Evolutionary conservation across 2,329 filamentous ascomycete species (phyloP), one percentile per base, ranked within the genome.

Genomic region (Chaetomiaceae sp.): DNA sequence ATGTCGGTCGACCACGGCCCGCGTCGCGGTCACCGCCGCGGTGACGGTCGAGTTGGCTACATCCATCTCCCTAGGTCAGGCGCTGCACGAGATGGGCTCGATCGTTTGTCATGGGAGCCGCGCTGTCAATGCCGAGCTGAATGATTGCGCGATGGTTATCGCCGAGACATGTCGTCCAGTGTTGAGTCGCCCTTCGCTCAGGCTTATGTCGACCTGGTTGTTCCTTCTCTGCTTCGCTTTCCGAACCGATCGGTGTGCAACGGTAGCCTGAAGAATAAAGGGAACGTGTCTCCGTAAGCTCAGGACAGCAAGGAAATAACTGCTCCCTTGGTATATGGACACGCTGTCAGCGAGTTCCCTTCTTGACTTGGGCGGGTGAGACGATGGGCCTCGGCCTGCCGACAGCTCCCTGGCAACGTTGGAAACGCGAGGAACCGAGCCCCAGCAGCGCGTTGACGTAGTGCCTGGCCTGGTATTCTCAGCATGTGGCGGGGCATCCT

Each of bases 11-110:
- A n/a, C n/a, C n/a, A 33, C 39, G 27, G 47, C 55, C 26, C 63
- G 57, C 40, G 60, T 63, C 47, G 67, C 57, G 42, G 60, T 42
- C 37, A 40, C 42, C 14, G 49, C 49, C 26, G 47, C 44, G 9
- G 50, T 34, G 27, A 52, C 41, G 19, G 50, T 42, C 15, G 48
- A 38, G 42, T 45, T 51, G n/a, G 47, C 41, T 17, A 47, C 33
- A 19, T 52, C 53, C 57, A 59, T 59, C 29, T 9, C 44, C n/a
- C 22, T 6, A 24, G 22, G 6, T 24, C 22, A 34, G 38, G 24
- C 15, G 17, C 27, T 10, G 19, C 8, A n/a, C 18, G 38, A 24
- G 18, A 3, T 22, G 22, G 18, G 12, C 10, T 29, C 6, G 35
- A 14, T 12, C 22, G 33, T 5, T 12, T 43, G 15, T 39, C 40